Conservation (phyloP, 345 rosid species). For the Rhodomyrtus tomentosa region DNA sequence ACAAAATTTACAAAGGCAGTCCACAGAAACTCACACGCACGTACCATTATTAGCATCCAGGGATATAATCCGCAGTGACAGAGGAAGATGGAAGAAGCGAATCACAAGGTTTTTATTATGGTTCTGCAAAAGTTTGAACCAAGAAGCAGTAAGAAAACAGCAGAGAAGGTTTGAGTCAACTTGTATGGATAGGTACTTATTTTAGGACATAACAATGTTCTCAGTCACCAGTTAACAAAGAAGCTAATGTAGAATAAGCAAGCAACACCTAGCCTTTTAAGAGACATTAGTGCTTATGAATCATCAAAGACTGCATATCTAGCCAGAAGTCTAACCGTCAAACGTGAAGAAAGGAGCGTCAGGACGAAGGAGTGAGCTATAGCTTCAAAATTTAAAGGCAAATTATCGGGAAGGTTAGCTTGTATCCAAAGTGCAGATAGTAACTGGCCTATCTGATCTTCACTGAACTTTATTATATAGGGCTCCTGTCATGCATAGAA, state of each 20-base stretch:
- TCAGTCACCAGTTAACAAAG: neutral
- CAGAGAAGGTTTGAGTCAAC: neutral
- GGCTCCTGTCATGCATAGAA: conserved; percentile 46
- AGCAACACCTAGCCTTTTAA: neutral
- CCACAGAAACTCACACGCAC: neutral
- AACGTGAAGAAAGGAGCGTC: conserved; percentile 57
- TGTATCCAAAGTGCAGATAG: conserved; percentile 88
- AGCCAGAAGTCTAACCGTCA: conserved; percentile 39
- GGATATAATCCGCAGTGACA: conserved; percentile 51
- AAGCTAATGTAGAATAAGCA: neutral
- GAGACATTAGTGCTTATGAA: neutral
- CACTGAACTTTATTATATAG: conserved; percentile 51
- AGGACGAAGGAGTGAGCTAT: conserved; percentile 74
- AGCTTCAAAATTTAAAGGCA: conserved; percentile 83
- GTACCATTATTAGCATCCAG: conserved; percentile 56
- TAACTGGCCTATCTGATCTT: conserved; percentile 84
- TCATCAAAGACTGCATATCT: neutral
- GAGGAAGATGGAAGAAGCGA: conserved; percentile 74
- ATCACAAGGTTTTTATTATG: conserved; percentile 43
- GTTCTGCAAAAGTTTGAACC: conserved; percentile 38
- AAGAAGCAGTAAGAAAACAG: neutral
- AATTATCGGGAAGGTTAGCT: conserved; percentile 59
- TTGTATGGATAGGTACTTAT: neutral
- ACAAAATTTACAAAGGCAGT: neutral
- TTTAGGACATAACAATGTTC: neutral